These are phyloP conservation scores for Umbelopsis sp. DNA, from an alignment of 192 early-diverging fungal genomes.

Conservation along the genomic window DNA sequence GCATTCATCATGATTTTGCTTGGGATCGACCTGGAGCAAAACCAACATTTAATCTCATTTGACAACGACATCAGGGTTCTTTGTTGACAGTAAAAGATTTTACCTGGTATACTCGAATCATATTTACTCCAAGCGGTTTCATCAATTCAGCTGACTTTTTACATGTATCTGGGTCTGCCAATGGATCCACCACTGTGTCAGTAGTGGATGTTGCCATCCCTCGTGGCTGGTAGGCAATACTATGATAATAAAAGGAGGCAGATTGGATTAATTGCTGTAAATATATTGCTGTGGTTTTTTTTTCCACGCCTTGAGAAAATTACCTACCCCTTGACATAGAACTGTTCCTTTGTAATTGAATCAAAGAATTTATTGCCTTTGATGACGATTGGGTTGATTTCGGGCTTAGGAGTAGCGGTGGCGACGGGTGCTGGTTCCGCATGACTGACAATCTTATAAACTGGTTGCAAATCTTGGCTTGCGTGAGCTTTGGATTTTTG, in stretches of 20 bases:
- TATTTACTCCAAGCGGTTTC: conserved; percentile 68
- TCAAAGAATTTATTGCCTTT: conserved; percentile 74
- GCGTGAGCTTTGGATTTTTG: not conserved
- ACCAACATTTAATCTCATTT: not conserved
- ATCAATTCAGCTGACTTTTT: conserved; percentile 61
- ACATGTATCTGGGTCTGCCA: conserved; percentile 60
- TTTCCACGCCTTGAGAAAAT: not conserved
- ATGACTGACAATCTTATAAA: conserved; percentile 1
- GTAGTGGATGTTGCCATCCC: conserved; percentile 33
- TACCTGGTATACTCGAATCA: conserved; percentile 73
- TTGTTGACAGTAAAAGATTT: not conserved
- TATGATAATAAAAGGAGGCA: not conserved
- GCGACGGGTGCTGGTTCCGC: not conserved
- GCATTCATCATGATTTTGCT: conserved; percentile 64
- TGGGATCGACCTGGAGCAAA: conserved; percentile 52
- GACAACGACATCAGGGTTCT: not conserved
- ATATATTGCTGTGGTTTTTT: not conserved
- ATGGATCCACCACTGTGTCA: conserved; percentile 50
- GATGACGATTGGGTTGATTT: conserved; percentile 55
- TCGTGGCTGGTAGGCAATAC: conserved; percentile 69
- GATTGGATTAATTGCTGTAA: conserved; percentile 4
- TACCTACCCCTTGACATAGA: conserved; percentile 64
- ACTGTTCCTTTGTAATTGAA: conserved; percentile 67
- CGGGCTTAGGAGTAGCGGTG: conserved; percentile 28
- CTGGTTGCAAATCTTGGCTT: not conserved